Evolutionary conservation across 2,329 filamentous ascomycete species (phyloP), one percentile per base, ranked within the genome.

Genomic region (Phyllosticta citriasiana): DNA sequence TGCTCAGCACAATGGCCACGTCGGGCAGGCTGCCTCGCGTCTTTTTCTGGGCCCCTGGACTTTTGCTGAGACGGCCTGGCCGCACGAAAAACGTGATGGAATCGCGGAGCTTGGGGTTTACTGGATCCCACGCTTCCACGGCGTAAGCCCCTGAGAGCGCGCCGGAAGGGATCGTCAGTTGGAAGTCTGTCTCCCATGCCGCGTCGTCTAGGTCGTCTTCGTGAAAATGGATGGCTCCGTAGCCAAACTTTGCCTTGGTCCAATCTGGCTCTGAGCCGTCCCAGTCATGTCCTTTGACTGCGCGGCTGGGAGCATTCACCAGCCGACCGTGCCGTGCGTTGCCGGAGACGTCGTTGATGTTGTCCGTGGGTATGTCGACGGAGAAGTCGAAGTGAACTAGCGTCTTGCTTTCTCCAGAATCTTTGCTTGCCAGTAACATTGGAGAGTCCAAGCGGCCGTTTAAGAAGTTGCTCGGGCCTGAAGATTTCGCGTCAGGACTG

Each of bases 131-230:
- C n/a, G 72, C 65, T 50, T 68, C 65, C 26, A 74, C 64, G 1
- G 68, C 66, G 64, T 72, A 71, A 24, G 67, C 66, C n/a, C 71
- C 69, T 22, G 68, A 71, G 1, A 35, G 35, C 24, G 61, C 62
- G 24, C 66, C 59, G 25, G 61, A 57, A 5, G 53, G 66, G 35
- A 73, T 61, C 2, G 63, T 65, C 50, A 73, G 55, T 3, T 57
- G 59, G 57, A 74, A 72, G 61, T 73, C 68, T 1, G 70, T 74
- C 5, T 64, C 66, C 72, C 71, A 74, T 6, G 59, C 63, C 2
- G 73, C 72, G 63, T 75, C 73, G 62, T 75, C 72, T 7, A 74
- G 59, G 59, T 75, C 73, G 57, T 75, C 73, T 22, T 75, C 73
- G 60, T 75, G 73, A 63, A 75, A 75, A 59, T 75, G 72, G 52